Base-by-base conservation (phyloP, 257 asterid species). In the Solanum tarapatanum region DNA sequence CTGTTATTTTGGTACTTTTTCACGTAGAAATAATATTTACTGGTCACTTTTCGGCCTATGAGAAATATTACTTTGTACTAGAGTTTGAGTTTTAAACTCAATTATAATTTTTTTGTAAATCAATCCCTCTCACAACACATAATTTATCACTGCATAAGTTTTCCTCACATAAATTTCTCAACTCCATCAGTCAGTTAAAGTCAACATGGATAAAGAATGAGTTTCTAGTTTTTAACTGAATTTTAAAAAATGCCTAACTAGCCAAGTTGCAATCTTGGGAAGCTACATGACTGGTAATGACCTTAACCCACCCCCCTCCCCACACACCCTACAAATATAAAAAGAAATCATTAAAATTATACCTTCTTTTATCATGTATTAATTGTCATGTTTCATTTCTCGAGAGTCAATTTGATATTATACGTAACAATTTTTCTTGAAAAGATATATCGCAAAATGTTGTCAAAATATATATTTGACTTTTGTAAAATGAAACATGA, bases 251-350 rank as follows among this genome's bases (percentile, higher is more conserved):
- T 36, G 5, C 32, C 58, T 76, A 37, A 76, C 23, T 36, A 39
- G 83, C 33, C 58, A 76, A n/a, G 33, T 36, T 76, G 83, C 60
- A 76, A 76, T 76, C 35, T 76, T 76, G 58, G 60, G 32, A 76
- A 76, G 33, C 2, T 32, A 19, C 64, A 55, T 2, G 24, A 55
- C 64, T 55, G 10, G 64, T 55, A 24, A 30, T 69, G 77, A 73
- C 26, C 82, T 73, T 43, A 74, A 33, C 80, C 16, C 4, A 14
- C 37, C 8, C 35, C 3, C 24, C 41, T 3, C 1, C 2, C 5
- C 2, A 3, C 41, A 4, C 26, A 4, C n/a, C 3, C 43, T 6
- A 30, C 13, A 72, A 72, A 72, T 72, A 72, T 8, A 33, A 72
- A 74, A 19, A 21, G 6, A 8, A 33, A 16, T 30, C 5, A 72